Conservation (phyloP, 1,284 basidiomycete genomes). For the Salmacisia buchloeana region DNA sequence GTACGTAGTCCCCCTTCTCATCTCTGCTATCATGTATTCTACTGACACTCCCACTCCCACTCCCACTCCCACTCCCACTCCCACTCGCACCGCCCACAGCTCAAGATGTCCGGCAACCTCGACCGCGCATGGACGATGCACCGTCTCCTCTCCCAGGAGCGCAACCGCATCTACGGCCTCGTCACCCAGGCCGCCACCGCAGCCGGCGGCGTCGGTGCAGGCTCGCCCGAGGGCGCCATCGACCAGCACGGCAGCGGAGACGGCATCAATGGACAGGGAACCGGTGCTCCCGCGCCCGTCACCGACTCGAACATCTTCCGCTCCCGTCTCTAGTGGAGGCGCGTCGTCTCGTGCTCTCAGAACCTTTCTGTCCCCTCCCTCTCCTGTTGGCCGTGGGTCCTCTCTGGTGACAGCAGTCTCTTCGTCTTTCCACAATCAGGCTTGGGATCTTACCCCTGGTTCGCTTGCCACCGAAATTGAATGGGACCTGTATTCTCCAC, state of each 20-base stretch:
- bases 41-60: background rate
- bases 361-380: too few relatives aligned
- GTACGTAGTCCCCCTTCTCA: conserved; percentile 17
- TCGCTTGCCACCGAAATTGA: too few relatives aligned
- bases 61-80: background rate
- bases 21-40: background rate
- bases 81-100: conserved; percentile 12
- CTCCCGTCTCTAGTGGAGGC: background rate
- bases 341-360: too few relatives aligned
- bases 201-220: background rate
- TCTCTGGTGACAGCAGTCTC: too few relatives aligned
- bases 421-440: too few relatives aligned
- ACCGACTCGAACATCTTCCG: conserved; percentile 4
- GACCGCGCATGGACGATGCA: conserved; percentile 33
- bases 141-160: conserved; percentile 38
- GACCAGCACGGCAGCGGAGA: background rate
- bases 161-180: conserved; percentile 35
- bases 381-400: too few relatives aligned
- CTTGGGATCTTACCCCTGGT: too few relatives aligned
- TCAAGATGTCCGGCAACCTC: conserved; percentile 43
- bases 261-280: background rate
- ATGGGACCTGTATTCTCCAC: too few relatives aligned
- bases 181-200: conserved; percentile 14
- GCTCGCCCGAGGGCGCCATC: background rate
- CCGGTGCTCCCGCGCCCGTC: conserved; percentile 1